Percentiles rank a stretch among this genome's conserved stretches.
These are phyloP conservation scores for Ganoderma lingzhi DNA, from an alignment of 1,284 basidiomycete genomes.

Conservation along the genomic window DNA sequence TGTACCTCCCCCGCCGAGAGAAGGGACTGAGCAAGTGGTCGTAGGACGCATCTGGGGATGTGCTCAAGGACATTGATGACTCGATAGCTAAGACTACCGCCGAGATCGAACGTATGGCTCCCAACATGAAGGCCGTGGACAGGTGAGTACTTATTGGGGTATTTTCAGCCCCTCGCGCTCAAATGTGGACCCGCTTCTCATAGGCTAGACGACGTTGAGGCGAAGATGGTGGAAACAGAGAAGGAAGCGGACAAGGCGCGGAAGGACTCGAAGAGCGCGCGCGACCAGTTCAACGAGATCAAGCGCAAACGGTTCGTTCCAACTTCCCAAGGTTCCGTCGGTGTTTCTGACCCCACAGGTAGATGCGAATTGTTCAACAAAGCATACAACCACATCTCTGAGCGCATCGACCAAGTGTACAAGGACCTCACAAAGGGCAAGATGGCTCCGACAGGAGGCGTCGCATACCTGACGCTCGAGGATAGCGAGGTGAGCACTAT, in stretches of 20 bases:
- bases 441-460: constrained; percentile 92
- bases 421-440: constrained; percentile 70
- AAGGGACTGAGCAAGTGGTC: constrained; percentile 3
- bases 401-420: constrained; percentile 94
- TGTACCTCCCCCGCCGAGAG: background rate
- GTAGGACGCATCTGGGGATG: constrained; percentile 74
- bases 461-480: constrained; percentile 95
- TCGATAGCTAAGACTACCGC: constrained; percentile 75
- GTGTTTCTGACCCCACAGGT: constrained; percentile 8
- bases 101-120: constrained; percentile 95
- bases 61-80: constrained; percentile 80
- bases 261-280: constrained; percentile 87
- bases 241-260: constrained; percentile 81
- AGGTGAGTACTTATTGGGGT: constrained; percentile 51
- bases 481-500: constrained; percentile 82
- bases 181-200: background rate
- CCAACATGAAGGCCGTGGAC: constrained; percentile 97
- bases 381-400: constrained; percentile 96
- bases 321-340: background rate
- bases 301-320: constrained; percentile 77
- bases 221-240: constrained; percentile 76
- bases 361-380: constrained; percentile 93
- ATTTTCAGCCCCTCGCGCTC: background rate
- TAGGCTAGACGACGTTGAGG: constrained; percentile 93
- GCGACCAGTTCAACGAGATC: constrained; percentile 91